Base-by-base conservation (phyloP, 1,284 basidiomycete species). In the Volvariella surrecta region DNA sequence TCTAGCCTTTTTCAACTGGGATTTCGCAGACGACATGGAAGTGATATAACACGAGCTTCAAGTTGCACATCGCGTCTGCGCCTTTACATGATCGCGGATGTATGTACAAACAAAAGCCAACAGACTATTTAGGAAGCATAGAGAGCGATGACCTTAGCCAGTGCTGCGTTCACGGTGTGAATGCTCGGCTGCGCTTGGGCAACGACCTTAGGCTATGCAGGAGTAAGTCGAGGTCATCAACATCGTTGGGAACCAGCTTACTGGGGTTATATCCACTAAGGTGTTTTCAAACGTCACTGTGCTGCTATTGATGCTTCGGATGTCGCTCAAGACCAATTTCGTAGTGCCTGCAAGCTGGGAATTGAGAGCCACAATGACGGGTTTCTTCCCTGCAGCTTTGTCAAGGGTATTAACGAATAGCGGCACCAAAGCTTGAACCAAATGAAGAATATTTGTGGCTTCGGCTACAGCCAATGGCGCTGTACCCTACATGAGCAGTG, bases 1-100 rank as follows among this genome's bases (percentile, higher is more conserved):
- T 48, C 86, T 78, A 15, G 91, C 84, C n/a, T 73, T 66, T 62
- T 94, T 96, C 52, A 95, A 71, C 57, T 84, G 88, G 28, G 62
- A 62, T 58, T 88, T 91, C 38, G 72, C 68, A 45, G 80, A 73
- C 4, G 64, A 62, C 64, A 66, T 67, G 7, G 38, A 8, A 16
- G n/a, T 6, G n/a, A 35, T 6, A 6, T n/a, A 6, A 11, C 24
- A 11, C 24, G 24, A 28, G 24, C 24, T 28, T 28, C n/a, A n/a
- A n/a, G n/a, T n/a, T n/a, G n/a, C n/a, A n/a, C n/a, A n/a, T n/a
- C n/a, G n/a, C n/a, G n/a, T n/a, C n/a, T n/a, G n/a, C n/a, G n/a
- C n/a, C n/a, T n/a, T n/a, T n/a, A n/a, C n/a, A n/a, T n/a, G n/a
- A n/a, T n/a, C n/a, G 24, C 11, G 24, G 24, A 11, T 28, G 24